Conservation (phyloP, 139 green algal species). For the Tetraselmis striata region DNA sequence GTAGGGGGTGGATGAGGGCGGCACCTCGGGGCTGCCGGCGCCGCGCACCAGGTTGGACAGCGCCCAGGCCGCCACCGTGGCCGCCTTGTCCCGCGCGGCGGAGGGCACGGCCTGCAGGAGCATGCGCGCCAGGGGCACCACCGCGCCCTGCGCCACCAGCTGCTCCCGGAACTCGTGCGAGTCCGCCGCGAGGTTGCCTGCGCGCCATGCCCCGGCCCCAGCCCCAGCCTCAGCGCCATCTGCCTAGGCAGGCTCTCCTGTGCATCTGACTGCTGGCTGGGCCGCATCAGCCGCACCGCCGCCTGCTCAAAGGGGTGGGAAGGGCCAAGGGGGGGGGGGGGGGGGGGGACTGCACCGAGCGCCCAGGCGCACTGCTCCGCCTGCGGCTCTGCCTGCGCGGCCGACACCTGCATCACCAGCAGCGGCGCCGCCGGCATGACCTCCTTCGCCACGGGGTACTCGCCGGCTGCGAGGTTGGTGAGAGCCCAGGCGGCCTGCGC, state of each 20-base stretch:
- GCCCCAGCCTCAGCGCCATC: slow-evolving; percentile 9
- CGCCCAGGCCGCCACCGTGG: slow-evolving; percentile 39
- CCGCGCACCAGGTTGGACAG: slow-evolving; percentile 30
- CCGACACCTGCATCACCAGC: slow-evolving; percentile 30
- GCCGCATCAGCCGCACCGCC: slow-evolving; percentile 20
- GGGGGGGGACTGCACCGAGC: too few relatives aligned
- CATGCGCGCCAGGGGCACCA: slow-evolving; percentile 6
- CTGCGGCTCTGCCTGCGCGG: not conserved
- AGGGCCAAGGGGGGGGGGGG: too few relatives aligned
- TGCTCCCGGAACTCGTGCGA: slow-evolving; percentile 42
- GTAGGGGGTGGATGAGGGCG: too few relatives aligned
- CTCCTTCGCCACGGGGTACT: slow-evolving; percentile 24
- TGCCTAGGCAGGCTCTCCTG: slow-evolving; percentile 29
- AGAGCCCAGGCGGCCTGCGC: slow-evolving; percentile 20
- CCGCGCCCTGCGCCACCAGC: not conserved
- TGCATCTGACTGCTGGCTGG: slow-evolving; percentile 24
- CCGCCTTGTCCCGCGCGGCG: slow-evolving; percentile 14
- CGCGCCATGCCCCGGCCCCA: not conserved
- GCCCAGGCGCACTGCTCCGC: slow-evolving; percentile 46
- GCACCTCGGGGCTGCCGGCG: slow-evolving; percentile 19
- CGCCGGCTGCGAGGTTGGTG: slow-evolving; percentile 35
- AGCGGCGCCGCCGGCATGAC: slow-evolving; percentile 34
- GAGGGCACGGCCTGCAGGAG: not conserved
- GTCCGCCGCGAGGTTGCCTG: not conserved
- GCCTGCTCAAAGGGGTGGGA: too few relatives aligned